These are phyloP conservation scores for Mucor lusitanicus DNA, from an alignment of 371 early-diverging fungal genomes.

Conservation along the genomic window DNA sequence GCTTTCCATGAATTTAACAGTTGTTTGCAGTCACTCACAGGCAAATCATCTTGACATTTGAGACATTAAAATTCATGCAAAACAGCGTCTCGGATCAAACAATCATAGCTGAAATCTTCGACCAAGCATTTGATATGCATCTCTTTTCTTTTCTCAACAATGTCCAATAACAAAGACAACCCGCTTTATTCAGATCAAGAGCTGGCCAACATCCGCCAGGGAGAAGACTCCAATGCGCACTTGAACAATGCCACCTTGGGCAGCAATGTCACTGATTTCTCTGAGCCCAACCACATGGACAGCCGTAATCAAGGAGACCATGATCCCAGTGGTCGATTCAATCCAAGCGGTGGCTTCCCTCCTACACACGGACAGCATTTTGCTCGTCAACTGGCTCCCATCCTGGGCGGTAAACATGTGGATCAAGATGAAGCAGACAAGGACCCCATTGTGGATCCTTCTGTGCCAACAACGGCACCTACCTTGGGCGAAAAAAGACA, in stretches of 20 bases:
- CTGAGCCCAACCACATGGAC: conserved; percentile 8
- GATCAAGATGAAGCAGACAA: background rate
- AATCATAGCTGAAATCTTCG: background rate
- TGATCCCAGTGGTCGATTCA: conserved; percentile 2
- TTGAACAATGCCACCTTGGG: background rate
- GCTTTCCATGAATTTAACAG: too few relatives aligned
- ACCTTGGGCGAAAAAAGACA: conserved; percentile 12
- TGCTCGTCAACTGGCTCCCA: conserved; percentile 20
- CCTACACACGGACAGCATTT: conserved; percentile 2
- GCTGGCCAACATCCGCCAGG: conserved; percentile 8
- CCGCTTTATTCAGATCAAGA: conserved; percentile 2
- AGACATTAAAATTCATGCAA: background rate
- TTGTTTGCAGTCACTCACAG: conserved; percentile 4
- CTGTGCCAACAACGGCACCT: background rate
- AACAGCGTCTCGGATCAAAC: background rate
- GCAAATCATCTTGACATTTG: background rate
- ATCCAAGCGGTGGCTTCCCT: conserved; percentile 11
- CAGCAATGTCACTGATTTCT: background rate
- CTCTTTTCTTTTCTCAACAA: background rate
- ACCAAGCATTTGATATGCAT: background rate
- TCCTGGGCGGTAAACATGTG: conserved; percentile 19
- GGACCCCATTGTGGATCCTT: background rate
- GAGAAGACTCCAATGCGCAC: conserved; percentile 6
- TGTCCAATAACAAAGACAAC: background rate
- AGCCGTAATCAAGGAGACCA: conserved; percentile 11